These are phyloP conservation scores for Zalaria obscura DNA, from an alignment of 2,329 filamentous ascomycete genomes.

Conservation along the genomic window DNA sequence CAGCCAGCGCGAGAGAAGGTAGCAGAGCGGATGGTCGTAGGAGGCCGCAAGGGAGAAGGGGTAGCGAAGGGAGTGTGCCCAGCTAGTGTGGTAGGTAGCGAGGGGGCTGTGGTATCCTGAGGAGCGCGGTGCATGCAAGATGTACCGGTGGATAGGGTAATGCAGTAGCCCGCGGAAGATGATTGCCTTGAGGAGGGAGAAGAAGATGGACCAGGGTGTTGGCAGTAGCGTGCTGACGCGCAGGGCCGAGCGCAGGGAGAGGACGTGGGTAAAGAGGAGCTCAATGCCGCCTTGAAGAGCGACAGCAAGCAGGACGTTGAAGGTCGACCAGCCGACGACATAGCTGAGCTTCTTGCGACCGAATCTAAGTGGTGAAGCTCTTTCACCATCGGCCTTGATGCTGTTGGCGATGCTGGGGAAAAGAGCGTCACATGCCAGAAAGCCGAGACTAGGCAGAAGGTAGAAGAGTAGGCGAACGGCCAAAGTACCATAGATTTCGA, in stretches of 20 bases:
- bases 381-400: slow-evolving; percentile 52
- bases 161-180: slow-evolving; percentile 48
- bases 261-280: slow-evolving; percentile 35
- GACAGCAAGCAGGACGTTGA: slow-evolving; percentile 41
- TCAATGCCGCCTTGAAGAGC: slow-evolving; percentile 43
- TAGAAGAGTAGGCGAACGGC: slow-evolving; percentile 56
- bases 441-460: slow-evolving; percentile 56
- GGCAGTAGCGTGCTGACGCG: slow-evolving; percentile 46
- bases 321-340: slow-evolving; percentile 37
- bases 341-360: slow-evolving; percentile 29
- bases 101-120: slow-evolving; percentile 12
- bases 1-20: slow-evolving; percentile 48
- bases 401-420: slow-evolving; percentile 54
- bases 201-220: slow-evolving; percentile 46
- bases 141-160: slow-evolving; percentile 60
- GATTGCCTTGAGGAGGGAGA: slow-evolving; percentile 39
- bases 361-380: slow-evolving; percentile 31
- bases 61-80: slow-evolving; percentile 44
- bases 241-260: slow-evolving; percentile 40
- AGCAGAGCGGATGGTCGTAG: slow-evolving; percentile 53
- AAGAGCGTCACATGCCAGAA: slow-evolving; percentile 57
- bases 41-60: slow-evolving; percentile 50
- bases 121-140: slow-evolving; percentile 42
- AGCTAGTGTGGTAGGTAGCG: slow-evolving; percentile 30
- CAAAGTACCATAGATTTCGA: slow-evolving; percentile 60